phyloP scores from a whole-genome alignment of 108 stramenopile genomes.

The Conticribra guillardii region DNA sequence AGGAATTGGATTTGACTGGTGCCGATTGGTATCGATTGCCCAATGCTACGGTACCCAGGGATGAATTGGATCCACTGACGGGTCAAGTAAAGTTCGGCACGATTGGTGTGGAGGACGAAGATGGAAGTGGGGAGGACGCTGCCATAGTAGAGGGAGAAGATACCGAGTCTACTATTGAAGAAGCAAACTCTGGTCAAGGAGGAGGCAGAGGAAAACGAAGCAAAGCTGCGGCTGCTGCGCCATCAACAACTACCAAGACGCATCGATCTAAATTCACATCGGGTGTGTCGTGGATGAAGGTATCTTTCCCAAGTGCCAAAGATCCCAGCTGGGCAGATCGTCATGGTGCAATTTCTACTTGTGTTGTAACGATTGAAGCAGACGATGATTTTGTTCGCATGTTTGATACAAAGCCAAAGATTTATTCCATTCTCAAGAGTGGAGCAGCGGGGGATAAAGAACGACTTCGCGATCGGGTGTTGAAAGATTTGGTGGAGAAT shows the following conservation, averaged over 20 bases:
- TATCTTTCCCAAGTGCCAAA: slow-evolving; percentile 91
- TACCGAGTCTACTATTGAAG: slow-evolving; percentile 32
- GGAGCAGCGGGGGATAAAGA: slow-evolving; percentile 39
- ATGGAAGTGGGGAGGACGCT: slow-evolving; percentile 22
- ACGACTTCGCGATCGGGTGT: slow-evolving; percentile 67
- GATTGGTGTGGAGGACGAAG: slow-evolving; percentile 54
- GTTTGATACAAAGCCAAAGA: slow-evolving; percentile 86
- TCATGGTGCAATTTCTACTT: slow-evolving; percentile 72
- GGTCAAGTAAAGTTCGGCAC: slow-evolving; percentile 64
- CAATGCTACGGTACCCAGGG: slow-evolving; percentile 65
- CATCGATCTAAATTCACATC: slow-evolving; percentile 61
- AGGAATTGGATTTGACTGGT: slow-evolving; percentile 78
- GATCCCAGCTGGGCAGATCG: slow-evolving; percentile 85
- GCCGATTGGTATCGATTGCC: slow-evolving; percentile 90
- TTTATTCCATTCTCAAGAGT: slow-evolving; percentile 62
- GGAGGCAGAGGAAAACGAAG: slow-evolving; percentile 42
- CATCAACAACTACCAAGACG: slow-evolving; percentile 33
- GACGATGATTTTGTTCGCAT: slow-evolving; percentile 87
- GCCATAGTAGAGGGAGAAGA: slow-evolving; percentile 1
- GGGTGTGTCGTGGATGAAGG: slow-evolving; percentile 83
- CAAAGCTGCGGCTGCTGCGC: slow-evolving; percentile 16
- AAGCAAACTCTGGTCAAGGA: slow-evolving; percentile 6
- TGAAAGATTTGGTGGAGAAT: slow-evolving; percentile 56
- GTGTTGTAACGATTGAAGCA: slow-evolving; percentile 91
- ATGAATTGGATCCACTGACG: slow-evolving; percentile 71